A percentile compares a stretch with the other conserved stretches of the same genome.
Evolutionary conservation across 208 protist species (phyloP).

Genomic region (Balamuthia mandrillaris): DNA sequence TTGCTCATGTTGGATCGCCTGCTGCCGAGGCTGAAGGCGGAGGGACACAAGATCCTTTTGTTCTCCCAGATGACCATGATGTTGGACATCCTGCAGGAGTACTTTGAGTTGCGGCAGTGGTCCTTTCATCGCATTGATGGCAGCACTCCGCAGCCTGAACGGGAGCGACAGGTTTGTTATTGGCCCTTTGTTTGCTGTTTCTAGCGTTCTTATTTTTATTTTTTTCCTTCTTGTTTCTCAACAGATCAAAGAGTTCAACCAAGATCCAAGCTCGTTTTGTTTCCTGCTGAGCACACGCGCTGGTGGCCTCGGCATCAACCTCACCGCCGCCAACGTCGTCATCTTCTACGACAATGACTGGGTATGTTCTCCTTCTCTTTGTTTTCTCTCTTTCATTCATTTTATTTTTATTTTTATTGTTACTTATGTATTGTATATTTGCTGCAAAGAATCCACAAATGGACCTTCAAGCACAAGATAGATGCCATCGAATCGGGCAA

Average conservation of each 20-base stretch:
- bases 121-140: slow-evolving; percentile 65
- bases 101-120: slow-evolving; percentile 40
- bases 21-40: not conserved
- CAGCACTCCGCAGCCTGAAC: not conserved
- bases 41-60: slow-evolving; percentile 60
- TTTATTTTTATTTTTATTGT: no score
- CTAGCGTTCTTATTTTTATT: no score
- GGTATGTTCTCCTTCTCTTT: no score
- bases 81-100: slow-evolving; percentile 64
- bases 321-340: slow-evolving; percentile 72
- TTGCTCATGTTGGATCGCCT: not conserved
- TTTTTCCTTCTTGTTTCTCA: no score
- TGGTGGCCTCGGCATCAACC: slow-evolving; percentile 73
- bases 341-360: slow-evolving; percentile 75
- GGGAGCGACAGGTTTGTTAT: no score
- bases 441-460: no score
- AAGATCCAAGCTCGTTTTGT: slow-evolving; percentile 44
- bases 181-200: not conserved
- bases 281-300: slow-evolving; percentile 70
- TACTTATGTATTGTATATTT: no score
- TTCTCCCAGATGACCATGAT: slow-evolving; percentile 67
- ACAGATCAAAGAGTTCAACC: slow-evolving; percentile 59
- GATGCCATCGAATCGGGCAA: no score
- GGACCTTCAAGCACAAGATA: no score
- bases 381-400: no score